These are phyloP conservation scores for Rhizopus delemar DNA, from an alignment of 371 early-diverging fungal genomes.

Conservation along the genomic window DNA sequence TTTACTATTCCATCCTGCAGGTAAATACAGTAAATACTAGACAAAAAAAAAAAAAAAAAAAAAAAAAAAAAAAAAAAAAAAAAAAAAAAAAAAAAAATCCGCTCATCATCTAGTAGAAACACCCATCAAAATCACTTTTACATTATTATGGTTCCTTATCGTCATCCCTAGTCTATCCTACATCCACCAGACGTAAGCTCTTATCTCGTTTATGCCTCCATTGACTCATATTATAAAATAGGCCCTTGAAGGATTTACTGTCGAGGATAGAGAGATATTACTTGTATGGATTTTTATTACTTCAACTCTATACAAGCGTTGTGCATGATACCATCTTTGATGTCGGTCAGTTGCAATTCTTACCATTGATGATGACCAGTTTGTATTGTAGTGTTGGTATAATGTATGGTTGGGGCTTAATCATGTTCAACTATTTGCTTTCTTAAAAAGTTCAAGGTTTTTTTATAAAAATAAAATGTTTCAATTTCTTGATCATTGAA, in stretches of 20 bases:
- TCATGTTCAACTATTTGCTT: slow-evolving; percentile 36
- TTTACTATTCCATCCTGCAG: slow-evolving; percentile 76
- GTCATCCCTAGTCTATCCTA: slow-evolving; percentile 53
- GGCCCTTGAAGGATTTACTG: slow-evolving; percentile 32
- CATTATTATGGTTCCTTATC: slow-evolving; percentile 59
- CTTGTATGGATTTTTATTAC: slow-evolving; percentile 61
- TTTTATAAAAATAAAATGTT: no score
- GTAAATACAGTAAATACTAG: slow-evolving; percentile 38
- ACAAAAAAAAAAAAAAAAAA: neutral
- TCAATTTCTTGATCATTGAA: no score
- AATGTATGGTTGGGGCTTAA: slow-evolving; percentile 70
- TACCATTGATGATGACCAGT: slow-evolving; percentile 84
- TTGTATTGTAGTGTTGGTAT: slow-evolving; percentile 80
- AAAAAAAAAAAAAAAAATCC: neutral
- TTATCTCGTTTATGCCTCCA: neutral
- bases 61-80: neutral
- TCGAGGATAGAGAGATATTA: slow-evolving; percentile 61
- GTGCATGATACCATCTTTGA: slow-evolving; percentile 59
- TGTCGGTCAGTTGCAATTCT: slow-evolving; percentile 59
- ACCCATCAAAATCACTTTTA: slow-evolving; percentile 58
- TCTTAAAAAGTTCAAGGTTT: neutral
- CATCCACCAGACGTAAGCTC: slow-evolving; percentile 43
- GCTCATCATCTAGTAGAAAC: slow-evolving; percentile 51
- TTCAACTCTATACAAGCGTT: slow-evolving; percentile 64
- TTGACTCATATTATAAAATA: slow-evolving; percentile 1